Conservation (phyloP, 805 yeast species). For the Metschnikowia matae region DNA sequence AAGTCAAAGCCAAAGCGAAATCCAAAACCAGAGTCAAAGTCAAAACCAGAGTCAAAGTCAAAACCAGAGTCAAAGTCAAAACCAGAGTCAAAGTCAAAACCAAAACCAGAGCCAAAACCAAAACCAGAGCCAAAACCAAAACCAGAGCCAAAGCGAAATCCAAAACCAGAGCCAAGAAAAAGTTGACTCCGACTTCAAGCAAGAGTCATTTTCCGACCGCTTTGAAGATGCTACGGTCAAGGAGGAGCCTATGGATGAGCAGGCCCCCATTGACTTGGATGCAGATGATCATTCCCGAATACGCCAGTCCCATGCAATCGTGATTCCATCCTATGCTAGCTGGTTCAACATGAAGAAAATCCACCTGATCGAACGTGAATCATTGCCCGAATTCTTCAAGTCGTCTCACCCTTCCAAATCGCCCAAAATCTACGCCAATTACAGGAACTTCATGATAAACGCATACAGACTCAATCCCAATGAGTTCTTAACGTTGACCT, state of each 20-base stretch:
- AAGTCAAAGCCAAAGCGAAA: no score
- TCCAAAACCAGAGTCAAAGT: no score
- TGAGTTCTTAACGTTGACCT: slow-evolving; percentile 85
- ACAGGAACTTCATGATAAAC: slow-evolving; percentile 85
- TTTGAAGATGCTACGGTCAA: background rate
- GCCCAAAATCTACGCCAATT: slow-evolving; percentile 72
- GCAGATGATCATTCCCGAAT: slow-evolving; percentile 17
- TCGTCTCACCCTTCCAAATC: slow-evolving; percentile 71
- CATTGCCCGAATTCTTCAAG: slow-evolving; percentile 84
- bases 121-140: background rate
- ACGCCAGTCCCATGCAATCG: slow-evolving; percentile 75
- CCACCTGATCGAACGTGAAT: slow-evolving; percentile 74
- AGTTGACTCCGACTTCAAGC: background rate
- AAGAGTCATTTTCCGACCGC: background rate
- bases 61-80: no score
- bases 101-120: no score
- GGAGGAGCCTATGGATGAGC: background rate
- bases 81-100: no score
- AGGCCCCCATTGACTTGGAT: slow-evolving; percentile 9
- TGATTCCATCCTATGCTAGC: slow-evolving; percentile 80
- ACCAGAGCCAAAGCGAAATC: no score
- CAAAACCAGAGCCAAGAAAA: background rate
- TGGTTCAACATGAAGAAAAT: slow-evolving; percentile 79
- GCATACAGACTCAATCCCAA: slow-evolving; percentile 85
- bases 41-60: no score